Base-by-base conservation (phyloP, 345 rosid species). In the Eucalyptus coolabah region DNA sequence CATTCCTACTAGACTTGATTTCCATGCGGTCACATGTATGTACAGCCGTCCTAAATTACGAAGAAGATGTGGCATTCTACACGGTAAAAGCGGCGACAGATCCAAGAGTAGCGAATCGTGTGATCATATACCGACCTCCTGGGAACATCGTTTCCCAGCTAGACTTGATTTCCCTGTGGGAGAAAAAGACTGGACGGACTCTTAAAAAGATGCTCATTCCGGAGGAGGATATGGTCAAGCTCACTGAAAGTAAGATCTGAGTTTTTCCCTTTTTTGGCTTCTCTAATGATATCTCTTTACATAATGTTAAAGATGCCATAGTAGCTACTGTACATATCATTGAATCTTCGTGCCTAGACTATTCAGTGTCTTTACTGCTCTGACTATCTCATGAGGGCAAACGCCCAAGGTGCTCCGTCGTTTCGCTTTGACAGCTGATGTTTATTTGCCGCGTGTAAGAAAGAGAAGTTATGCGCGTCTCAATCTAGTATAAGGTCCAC, bases 11-110 rank as follows among this genome's bases (percentile, higher is more conserved):
- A 32, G 63, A 56, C 63, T 56, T 23, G 16, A 45, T 19, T 9
- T 42, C 81, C 18, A 21, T 23, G 63, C 16, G 44, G 42, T 47
- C 26, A 17, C 86, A 17, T 53, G 14, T 23, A 12, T 16, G 12
- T 45, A 45, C 59, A 93, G 93, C 92, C 72, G 92, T 92, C n/a
- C 86, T 92, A 72, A 93, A 93, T 69, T 86, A 81, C 5, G 93
- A 93, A 69, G 92, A 89, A 88, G 94, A 93, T 47, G 87, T 92
- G 6, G 94, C 94, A 6, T 30, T 65, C 44, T 93, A 93, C 88
- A 93, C 94, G 2, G 67, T 92, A 44, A 92, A 63, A 86, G 93
- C 90, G 37, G 91, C 92, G 14, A 89, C 88, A 2, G 94, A 93
- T 91, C 92, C 92, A 37, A 89, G 89, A 65, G 89, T 87, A 8